Percentiles rank a stretch among this genome's conserved stretches.
Evolutionary conservation across 495 filamentous ascomycete species (phyloP).

Genomic region (Penicillium longicatenatum): DNA sequence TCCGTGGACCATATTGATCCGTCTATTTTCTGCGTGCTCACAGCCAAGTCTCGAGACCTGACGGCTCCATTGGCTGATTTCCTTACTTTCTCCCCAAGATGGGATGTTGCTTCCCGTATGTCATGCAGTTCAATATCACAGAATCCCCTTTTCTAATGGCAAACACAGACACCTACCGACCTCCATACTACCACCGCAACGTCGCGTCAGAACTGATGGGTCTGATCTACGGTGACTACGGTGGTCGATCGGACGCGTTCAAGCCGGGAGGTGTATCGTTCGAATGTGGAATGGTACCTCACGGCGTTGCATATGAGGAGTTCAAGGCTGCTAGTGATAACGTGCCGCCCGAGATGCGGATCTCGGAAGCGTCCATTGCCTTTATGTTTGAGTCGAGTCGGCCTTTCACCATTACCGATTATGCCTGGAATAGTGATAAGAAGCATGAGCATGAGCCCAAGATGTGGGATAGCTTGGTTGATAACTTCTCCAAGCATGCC

Average conservation of each 20-base stretch:
- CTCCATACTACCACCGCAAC: conserved; percentile 55
- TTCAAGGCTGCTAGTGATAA: conserved; percentile 59
- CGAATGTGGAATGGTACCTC: conserved; percentile 59
- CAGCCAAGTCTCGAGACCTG: conserved; percentile 45
- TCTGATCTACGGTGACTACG: conserved; percentile 55
- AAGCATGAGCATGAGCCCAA: conserved; percentile 58
- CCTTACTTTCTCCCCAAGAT: conserved; percentile 51
- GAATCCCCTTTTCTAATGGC: conserved; percentile 8
- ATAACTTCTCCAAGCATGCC: conserved; percentile 47
- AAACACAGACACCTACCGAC: conserved; percentile 45
- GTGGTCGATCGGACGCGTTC: conserved; percentile 60
- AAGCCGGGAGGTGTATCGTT: conserved; percentile 57
- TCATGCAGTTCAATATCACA: background rate
- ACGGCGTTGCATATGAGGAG: conserved; percentile 64
- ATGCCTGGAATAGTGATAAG: conserved; percentile 54
- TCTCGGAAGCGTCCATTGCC: conserved; percentile 51
- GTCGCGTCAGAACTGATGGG: conserved; percentile 53
- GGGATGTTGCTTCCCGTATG: conserved; percentile 51
- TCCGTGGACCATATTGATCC: conserved; percentile 56
- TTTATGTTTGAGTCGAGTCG: conserved; percentile 64
- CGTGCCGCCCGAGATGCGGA: conserved; percentile 46
- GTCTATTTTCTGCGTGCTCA: conserved; percentile 54
- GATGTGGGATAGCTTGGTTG: conserved; percentile 58
- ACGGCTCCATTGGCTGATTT: conserved; percentile 50
- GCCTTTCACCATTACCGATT: conserved; percentile 55